These are phyloP conservation scores for Reticulascus tulasneorum DNA, from an alignment of 2,329 filamentous ascomycete species.

Conservation along the genomic window DNA sequence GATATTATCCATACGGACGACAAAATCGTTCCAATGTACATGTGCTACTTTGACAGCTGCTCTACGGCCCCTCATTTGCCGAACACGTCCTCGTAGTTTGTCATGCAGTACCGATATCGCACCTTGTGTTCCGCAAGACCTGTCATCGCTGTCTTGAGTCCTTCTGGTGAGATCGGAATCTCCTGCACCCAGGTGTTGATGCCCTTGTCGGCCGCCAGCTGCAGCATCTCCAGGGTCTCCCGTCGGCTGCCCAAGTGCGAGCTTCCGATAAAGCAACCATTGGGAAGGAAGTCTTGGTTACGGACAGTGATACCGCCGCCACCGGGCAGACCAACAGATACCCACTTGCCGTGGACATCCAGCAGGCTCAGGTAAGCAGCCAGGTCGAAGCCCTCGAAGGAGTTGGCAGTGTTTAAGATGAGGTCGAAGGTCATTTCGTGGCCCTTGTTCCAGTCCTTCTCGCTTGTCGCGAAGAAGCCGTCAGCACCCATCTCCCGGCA, in stretches of 20 bases:
- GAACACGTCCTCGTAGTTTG: constrained; percentile 66
- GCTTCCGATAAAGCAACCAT: constrained; percentile 69
- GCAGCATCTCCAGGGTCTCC: constrained; percentile 69
- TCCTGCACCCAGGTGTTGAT: constrained; percentile 69
- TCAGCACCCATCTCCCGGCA: constrained; percentile 56
- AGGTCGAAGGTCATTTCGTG: constrained; percentile 67
- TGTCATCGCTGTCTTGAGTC: constrained; percentile 65
- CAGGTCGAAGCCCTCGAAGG: constrained; percentile 64
- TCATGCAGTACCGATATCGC: constrained; percentile 72
- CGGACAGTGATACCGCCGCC: constrained; percentile 67
- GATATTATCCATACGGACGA: no score
- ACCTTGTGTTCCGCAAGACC: constrained; percentile 69
- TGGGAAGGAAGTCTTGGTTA: constrained; percentile 70
- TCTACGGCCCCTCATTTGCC: constrained; percentile 40
- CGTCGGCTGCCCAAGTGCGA: constrained; percentile 67
- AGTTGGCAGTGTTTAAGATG: constrained; percentile 71
- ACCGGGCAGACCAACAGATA: constrained; percentile 76
- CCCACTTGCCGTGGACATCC: constrained; percentile 77
- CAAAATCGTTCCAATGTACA: no score
- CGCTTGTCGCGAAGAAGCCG: constrained; percentile 55
- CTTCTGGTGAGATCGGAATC: constrained; percentile 69
- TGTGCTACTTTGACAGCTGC: no score
- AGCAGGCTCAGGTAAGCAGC: constrained; percentile 71
- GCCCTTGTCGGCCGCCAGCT: constrained; percentile 65
- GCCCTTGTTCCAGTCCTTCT: constrained; percentile 53